Percentiles rank a stretch among this genome's conserved stretches.
These are phyloP conservation scores for Coemansia sp. DNA, from an alignment of 192 early-diverging fungal genomes.

Conservation along the genomic window DNA sequence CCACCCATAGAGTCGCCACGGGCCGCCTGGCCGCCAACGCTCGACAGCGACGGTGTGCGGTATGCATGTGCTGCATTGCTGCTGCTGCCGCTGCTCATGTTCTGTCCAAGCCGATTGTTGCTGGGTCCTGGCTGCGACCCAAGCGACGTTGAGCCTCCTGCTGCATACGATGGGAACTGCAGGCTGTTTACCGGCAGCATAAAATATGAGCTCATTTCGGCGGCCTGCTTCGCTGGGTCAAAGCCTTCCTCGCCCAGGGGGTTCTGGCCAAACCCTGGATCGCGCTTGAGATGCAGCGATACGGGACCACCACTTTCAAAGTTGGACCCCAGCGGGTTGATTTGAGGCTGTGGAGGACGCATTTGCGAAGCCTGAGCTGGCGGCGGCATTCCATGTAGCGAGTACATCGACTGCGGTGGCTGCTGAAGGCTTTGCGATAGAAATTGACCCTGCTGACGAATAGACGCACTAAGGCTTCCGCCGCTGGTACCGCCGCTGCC, in stretches of 20 bases:
- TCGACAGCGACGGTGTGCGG: constrained; percentile 39
- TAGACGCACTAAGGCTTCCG: not conserved
- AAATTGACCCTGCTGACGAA: constrained; percentile 17
- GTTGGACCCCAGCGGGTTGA: constrained; percentile 36
- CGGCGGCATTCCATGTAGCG: constrained; percentile 16
- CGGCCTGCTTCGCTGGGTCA: constrained; percentile 46
- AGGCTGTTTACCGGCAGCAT: constrained; percentile 39
- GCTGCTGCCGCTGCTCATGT: constrained; percentile 3
- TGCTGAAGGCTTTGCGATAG: constrained; percentile 14
- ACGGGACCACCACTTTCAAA: constrained; percentile 34
- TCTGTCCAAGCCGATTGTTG: not conserved
- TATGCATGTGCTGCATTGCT: constrained; percentile 8
- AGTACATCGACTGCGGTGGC: not conserved
- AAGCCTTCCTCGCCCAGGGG: constrained; percentile 34
- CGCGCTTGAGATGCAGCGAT: constrained; percentile 50
- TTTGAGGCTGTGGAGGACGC: constrained; percentile 20
- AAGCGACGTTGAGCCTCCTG: not conserved
- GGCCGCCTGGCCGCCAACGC: constrained; percentile 4
- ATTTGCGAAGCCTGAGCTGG: constrained; percentile 3
- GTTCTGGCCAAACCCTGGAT: constrained; percentile 45
- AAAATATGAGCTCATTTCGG: constrained; percentile 44
- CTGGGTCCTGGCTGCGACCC: constrained; percentile 23
- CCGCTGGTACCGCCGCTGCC: not conserved
- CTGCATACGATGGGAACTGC: constrained; percentile 23
- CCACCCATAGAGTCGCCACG: constrained; percentile 13